Percentiles rank a stretch among this genome's conserved stretches.
Evolutionary conservation across 192 early-diverging fungal species (phyloP).

Genomic region (Podochytrium sp.): DNA sequence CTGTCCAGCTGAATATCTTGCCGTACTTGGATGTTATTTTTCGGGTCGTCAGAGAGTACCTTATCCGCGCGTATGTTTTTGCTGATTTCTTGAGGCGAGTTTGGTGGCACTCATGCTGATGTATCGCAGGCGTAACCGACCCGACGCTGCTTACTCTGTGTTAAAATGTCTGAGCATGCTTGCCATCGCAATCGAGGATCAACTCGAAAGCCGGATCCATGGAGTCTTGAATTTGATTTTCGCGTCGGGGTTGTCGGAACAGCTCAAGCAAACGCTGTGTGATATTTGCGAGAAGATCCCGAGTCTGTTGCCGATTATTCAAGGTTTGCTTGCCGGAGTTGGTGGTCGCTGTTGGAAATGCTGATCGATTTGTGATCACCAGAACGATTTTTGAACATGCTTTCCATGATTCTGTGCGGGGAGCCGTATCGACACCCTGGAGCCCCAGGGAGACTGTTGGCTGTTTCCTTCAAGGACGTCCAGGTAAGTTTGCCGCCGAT

Average conservation of each 20-base stretch:
- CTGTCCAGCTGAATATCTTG: constrained; percentile 75
- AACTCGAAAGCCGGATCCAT: constrained; percentile 57
- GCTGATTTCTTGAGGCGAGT: neutral
- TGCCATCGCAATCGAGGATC: constrained; percentile 81
- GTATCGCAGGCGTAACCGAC: constrained; percentile 37
- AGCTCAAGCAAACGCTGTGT: constrained; percentile 78
- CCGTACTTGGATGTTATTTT: constrained; percentile 81
- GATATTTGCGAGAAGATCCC: constrained; percentile 82
- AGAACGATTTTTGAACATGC: constrained; percentile 85
- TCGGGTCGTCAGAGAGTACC: constrained; percentile 73
- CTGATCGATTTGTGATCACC: neutral
- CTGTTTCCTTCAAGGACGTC: constrained; percentile 24
- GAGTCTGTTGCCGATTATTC: constrained; percentile 80
- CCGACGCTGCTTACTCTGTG: constrained; percentile 39
- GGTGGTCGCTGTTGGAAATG: no score
- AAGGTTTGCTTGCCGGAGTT: constrained; percentile 57
- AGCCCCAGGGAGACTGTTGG: constrained; percentile 54
- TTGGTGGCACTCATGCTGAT: neutral
- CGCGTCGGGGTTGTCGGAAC: constrained; percentile 79
- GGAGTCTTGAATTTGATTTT: constrained; percentile 93
- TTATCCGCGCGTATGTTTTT: constrained; percentile 62
- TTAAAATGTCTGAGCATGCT: constrained; percentile 89
- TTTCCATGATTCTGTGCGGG: constrained; percentile 82
- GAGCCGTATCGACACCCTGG: constrained; percentile 79
- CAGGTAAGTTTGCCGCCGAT: neutral